phyloP scores from a whole-genome alignment of 805 yeast genomes.

The Schizosaccharomyces japonicus region DNA sequence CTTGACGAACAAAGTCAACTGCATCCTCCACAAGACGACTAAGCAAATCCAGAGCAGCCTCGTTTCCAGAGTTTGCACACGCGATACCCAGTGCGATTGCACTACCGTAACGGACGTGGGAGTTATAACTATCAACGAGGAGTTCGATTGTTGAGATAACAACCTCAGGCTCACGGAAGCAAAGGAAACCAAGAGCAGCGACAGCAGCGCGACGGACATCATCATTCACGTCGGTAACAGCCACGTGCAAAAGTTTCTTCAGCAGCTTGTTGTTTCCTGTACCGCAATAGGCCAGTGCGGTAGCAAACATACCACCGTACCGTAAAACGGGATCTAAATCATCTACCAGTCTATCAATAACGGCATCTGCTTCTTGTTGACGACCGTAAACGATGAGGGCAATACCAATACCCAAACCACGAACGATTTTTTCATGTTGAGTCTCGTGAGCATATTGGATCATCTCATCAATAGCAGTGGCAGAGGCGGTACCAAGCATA shows the following conservation, averaged over 20 bases:
- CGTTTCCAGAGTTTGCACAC: slow-evolving; percentile 81
- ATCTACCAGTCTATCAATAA: slow-evolving; percentile 38
- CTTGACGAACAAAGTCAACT: slow-evolving; percentile 93
- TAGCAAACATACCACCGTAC: slow-evolving; percentile 86
- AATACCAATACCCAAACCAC: slow-evolving; percentile 78
- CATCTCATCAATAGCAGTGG: slow-evolving; percentile 52
- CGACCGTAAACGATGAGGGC: slow-evolving; percentile 69
- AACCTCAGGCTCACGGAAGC: slow-evolving; percentile 72
- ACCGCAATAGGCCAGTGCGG: slow-evolving; percentile 91
- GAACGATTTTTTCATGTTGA: slow-evolving; percentile 80
- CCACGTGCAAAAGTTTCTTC: slow-evolving; percentile 64
- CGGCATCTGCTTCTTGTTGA: slow-evolving; percentile 53
- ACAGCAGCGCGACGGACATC: slow-evolving; percentile 94
- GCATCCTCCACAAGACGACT: slow-evolving; percentile 85
- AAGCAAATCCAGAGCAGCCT: slow-evolving; percentile 72
- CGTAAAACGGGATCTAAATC: slow-evolving; percentile 69
- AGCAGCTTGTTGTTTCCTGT: slow-evolving; percentile 80
- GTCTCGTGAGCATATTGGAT: slow-evolving; percentile 79
- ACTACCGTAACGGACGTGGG: slow-evolving; percentile 94
- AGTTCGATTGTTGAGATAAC: slow-evolving; percentile 89
- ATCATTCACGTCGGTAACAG: slow-evolving; percentile 89
- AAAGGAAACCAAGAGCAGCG: slow-evolving; percentile 68
- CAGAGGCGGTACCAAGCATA: slow-evolving; percentile 74
- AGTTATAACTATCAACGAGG: slow-evolving; percentile 81
- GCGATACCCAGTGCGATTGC: slow-evolving; percentile 92